Evolutionary conservation across 169 alveolate genomes (phyloP), one percentile per base, ranked within the genome.

Genomic region (Cryptosporidium bovis): DNA sequence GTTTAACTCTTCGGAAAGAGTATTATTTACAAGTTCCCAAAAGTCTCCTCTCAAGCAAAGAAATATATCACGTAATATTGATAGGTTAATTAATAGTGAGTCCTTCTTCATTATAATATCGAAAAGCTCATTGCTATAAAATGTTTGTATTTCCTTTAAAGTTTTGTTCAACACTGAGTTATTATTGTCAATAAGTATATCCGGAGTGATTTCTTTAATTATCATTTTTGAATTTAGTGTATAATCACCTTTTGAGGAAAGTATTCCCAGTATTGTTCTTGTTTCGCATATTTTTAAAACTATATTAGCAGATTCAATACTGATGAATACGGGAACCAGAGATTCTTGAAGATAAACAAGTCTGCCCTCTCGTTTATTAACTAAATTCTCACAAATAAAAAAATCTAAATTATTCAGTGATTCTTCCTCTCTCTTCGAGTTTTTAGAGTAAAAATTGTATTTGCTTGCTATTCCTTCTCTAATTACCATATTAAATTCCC

Each of bases 1-100:
- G 10, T 46, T 71, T 12, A 77, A 60, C 29, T 77, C 87, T 2
- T 46, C 29, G 3, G 31, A 51, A 33, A 56, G 36, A 48, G 27
- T 29, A 12, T 16, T 20, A 2, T 40, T 60, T 1, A 60, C 7
- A 18, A 58, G 18, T 3, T 77, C 87, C 34, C 64, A 77, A 48
- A 58, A 77, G 34, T 77, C 87, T 3, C 87, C 87, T 12, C 56
- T 56, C 18, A 77, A 60, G 18, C 87, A 56, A 5, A 77, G 53
- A 2, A 58, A 27, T 51, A n/a, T 31, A 8, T 60, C 69, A 15
- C 71, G 58, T 40, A 62, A 20, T 58, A 20, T 24, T 60, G 29
- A 18, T 24, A 77, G 64, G 40, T 44, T 51, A 7, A 33, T 15
- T 6, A 46, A 24, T 20, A 77, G 29, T 2, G 69, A 60, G 13